Base-by-base conservation (phyloP, 257 asterid species). In the Penstemon barbatus region DNA sequence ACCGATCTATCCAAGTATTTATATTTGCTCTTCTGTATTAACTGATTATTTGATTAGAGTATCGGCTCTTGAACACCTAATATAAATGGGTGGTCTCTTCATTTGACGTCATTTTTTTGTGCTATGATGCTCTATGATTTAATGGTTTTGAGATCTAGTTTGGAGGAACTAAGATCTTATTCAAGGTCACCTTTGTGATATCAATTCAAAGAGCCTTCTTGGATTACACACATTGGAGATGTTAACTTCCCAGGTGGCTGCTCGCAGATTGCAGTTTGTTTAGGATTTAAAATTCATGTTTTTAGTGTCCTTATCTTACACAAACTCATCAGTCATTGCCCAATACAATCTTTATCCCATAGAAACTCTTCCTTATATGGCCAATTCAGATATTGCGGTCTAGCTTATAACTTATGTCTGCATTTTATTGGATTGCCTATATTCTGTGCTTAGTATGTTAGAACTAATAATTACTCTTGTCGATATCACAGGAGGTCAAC, bases 1-100 rank as follows among this genome's bases (percentile, higher is more conserved):
- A 70, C 73, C 64, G 87, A 77, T 64, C 69, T 74, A 48, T 63
- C 86, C 80, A 86, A 77, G 98, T 92, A 92, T 65, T 68, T 72
- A 64, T 75, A 60, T 53, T 65, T 69, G 45, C 72, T 57, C 80
- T 71, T 71, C 33, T 45, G 44, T 66, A 38, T n/a, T 2, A 13
- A 57, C 45, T 66, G 37, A 74, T 74, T 38, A 62, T 33, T 43
- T 50, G 54, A 25, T 54, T 33, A 18, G 33, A 25, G 61, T 13
- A 18, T 57, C 63, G 11, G 36, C 61, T 45, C 66, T 63, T 71
- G 9, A 37, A 57, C 33, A 3, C 54, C 3, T 49, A 15, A 49
- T 11, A 4, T 49, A 46, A 8, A 49, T 15, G 33, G 19, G 65
- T 33, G 52, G 48, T 63, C 61, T 61, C 43, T 61, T 59, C 33